Evolutionary conservation across 768 basidiomycete genomes (phyloP), one percentile per base, ranked within the genome.

Genomic region (Lanmaoa rubissima): DNA sequence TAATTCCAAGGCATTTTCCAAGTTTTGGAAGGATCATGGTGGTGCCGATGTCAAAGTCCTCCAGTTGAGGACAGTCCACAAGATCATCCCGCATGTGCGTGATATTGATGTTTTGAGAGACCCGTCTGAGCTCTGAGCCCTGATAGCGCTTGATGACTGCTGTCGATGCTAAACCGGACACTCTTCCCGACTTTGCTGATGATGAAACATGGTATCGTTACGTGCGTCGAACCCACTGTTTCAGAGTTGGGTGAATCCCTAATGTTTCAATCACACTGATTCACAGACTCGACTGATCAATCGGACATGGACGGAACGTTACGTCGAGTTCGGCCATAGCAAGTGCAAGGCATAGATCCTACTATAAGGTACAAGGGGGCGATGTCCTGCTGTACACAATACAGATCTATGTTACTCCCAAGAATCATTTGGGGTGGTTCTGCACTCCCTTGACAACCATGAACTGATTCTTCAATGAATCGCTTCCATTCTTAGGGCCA

Each of bases 31-130:
- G 38, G 59, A 65, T 39, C 64, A 69, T 48, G 67, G 71, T 9
- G 55, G 73, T 3, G 52, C 65, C 12, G 42, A 57, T 4, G 32
- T 65, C 21, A 69, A 48, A 51, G 64, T 63, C 40, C 67, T 64
- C 40, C 67, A 51, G 48, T 45, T 55, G 46, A 73, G 60, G 65
- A 62, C 48, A 19, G 59, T 26, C 45, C 65, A 64, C 71, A 76
- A 55, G 59, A 73, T 79, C 31, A 60, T 78, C 28, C 75, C 78
- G 32, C 76, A 76, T 42, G 78, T 79, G 50, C 50, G 75, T 66
- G 4, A 44, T 35, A 45, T 57, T 4, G 47, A 49, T 54, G 31
- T 36, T 19, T 28, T 9, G 26, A 49, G 43, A 19, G 12, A 34
- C 44, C 12, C 10, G n/a, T 26, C 21, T 47, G 28, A 32, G 8